A percentile compares a stretch with the other conserved stretches of the same genome.
Conservation (phyloP, 2,329 filamentous ascomycete genomes). For the Annulohypoxylon truncatum region DNA sequence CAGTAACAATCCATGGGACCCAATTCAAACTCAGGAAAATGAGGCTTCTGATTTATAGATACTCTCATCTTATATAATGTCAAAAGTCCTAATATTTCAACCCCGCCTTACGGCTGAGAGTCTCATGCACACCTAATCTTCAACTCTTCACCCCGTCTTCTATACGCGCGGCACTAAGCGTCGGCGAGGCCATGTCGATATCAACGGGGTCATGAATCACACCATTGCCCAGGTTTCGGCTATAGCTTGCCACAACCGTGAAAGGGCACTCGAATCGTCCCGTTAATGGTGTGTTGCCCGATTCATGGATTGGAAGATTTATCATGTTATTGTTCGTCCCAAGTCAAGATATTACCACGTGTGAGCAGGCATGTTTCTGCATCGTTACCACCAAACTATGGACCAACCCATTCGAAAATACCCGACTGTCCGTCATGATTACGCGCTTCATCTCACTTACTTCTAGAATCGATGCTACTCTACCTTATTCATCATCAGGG, state of each 20-base stretch:
- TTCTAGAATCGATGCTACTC: conserved; percentile 9
- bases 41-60: neutral
- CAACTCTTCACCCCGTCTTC: neutral
- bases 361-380: conserved; percentile 25
- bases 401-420: conserved; percentile 2
- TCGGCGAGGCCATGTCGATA: neutral
- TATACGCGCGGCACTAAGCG: neutral
- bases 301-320: neutral
- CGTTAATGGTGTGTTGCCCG: neutral
- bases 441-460: conserved; percentile 1
- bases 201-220: neutral
- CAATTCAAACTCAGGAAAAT: neutral
- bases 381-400: conserved; percentile 5
- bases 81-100: neutral
- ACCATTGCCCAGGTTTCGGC: neutral
- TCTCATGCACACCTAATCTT: neutral
- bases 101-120: neutral
- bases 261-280: neutral
- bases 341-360: conserved; percentile 24
- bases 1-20: neutral
- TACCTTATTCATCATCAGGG: neutral
- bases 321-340: conserved; percentile 11
- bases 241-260: neutral
- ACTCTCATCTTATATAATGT: neutral
- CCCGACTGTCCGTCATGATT: conserved; percentile 16